These are phyloP conservation scores for Solanum peruvianum DNA, from an alignment of 257 asterid genomes.

Conservation along the genomic window DNA sequence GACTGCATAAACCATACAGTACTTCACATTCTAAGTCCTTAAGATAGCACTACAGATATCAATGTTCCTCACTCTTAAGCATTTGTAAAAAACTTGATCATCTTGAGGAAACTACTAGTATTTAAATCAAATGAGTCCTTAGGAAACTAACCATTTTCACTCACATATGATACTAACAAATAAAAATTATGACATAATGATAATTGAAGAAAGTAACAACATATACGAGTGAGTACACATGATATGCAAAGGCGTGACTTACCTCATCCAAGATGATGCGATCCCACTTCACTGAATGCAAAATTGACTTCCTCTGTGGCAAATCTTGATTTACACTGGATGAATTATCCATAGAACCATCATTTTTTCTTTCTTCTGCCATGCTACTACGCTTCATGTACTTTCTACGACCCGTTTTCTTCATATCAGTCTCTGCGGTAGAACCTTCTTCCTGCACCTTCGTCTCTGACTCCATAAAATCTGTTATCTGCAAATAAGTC, in stretches of 20 bases:
- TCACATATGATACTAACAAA: neutral
- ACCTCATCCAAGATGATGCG: conserved; percentile 92
- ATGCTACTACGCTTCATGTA: conserved; percentile 5
- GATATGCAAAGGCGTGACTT: neutral
- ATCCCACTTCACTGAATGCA: conserved; percentile 73
- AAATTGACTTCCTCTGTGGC: conserved; percentile 33
- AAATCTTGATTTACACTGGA: conserved; percentile 14
- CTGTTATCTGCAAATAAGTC: conserved; percentile 11
- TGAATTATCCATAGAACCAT: conserved; percentile 8
- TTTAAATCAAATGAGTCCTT: neutral
- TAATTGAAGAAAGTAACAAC: neutral
- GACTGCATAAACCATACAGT: neutral
- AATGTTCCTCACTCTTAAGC: neutral
- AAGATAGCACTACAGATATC: neutral
- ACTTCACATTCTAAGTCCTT: neutral
- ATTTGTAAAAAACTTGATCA: neutral
- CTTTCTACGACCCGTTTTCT: conserved; percentile 5
- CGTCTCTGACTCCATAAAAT: conserved; percentile 11
- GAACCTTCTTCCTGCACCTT: conserved; percentile 11
- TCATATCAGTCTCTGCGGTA: conserved; percentile 10
- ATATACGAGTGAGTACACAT: neutral
- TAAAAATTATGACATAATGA: neutral
- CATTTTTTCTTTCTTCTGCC: conserved; percentile 24
- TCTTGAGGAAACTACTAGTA: neutral
- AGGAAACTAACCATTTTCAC: neutral